Evolutionary conservation across 75 land plant genomes (phyloP), one percentile per base, ranked within the genome.

Genomic region (Larix kaempferi): DNA sequence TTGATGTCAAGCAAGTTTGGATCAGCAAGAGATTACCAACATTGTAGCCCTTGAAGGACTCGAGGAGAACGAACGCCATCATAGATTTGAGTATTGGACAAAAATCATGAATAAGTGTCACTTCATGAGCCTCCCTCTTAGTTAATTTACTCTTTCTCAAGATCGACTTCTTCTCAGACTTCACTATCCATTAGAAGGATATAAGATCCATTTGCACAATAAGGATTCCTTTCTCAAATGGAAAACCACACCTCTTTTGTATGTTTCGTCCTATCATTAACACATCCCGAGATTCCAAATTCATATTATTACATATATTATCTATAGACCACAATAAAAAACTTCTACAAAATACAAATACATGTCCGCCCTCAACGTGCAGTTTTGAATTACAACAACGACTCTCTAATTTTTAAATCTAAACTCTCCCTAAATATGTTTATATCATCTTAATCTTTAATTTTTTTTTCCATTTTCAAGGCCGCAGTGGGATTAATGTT

Each of bases 121-220:
- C 22, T 96, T 94, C 73, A 19, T 55, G 26, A 74, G 67, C 21
- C 73, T 89, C 0, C 89, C 92, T 10, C 79, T 87, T 22, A 94
- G 99, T 81, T 83, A 78, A 0, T 90, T 84, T 69, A 84, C 94
- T 0, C 27, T 92, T 1, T 87, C 94, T 0, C 99, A 96, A 78
- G 99, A 97, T 14, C 83, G 86, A 83, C 85, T 89, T 14, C 88
- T 96, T 0, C 87, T 94, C 19, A 82, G 93, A 72, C 82, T 93
- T 2, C 90, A 90, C 39, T 93, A 93, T 65, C 96, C 97, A 16
- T 89, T 91, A 0, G 95, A 94, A 61, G 99, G 99, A 12, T 96
- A 94, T 62, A 89, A 81, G 59, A 79, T 96, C 16, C 88, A 84
- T 21, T 83, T 90, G 87, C 78, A 87, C 63, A 86, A 81, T 67